Conservation (phyloP, 2,329 filamentous ascomycete genomes). For the Orbilia brochopaga region DNA sequence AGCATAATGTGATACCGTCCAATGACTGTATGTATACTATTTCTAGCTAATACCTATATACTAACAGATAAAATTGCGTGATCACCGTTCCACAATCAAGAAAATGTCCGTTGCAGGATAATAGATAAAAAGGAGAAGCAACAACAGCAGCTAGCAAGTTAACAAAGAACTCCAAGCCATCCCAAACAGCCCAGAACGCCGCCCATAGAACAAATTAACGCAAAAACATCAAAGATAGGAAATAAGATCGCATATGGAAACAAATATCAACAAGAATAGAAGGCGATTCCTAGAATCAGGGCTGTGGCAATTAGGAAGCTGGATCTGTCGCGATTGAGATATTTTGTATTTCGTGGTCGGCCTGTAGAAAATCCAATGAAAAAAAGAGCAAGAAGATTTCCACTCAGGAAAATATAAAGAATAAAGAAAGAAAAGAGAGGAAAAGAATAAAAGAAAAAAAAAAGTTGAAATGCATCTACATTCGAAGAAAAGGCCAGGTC, state of each 20-base stretch:
- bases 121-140: no score
- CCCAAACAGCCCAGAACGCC: not conserved
- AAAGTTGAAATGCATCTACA: no score
- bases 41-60: no score
- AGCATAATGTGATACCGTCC: no score
- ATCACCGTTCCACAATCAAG: no score
- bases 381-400: not conserved
- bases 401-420: not conserved
- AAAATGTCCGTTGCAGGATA: no score
- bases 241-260: conserved; percentile 34
- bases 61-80: no score
- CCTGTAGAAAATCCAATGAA: not conserved
- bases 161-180: no score
- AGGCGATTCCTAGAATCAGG: conserved; percentile 35
- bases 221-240: not conserved
- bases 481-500: not conserved
- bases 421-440: not conserved
- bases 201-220: not conserved
- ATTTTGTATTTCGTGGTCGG: not conserved
- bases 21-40: no score
- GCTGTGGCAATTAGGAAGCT: conserved; percentile 32
- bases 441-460: conserved; percentile 8
- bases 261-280: conserved; percentile 45
- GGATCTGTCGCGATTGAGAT: conserved; percentile 19
- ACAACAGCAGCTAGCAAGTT: no score